Percentiles rank a stretch among this genome's conserved stretches.
These are phyloP conservation scores for Xylariaceae sp. DNA, from an alignment of 2,329 filamentous ascomycete genomes.

Conservation along the genomic window DNA sequence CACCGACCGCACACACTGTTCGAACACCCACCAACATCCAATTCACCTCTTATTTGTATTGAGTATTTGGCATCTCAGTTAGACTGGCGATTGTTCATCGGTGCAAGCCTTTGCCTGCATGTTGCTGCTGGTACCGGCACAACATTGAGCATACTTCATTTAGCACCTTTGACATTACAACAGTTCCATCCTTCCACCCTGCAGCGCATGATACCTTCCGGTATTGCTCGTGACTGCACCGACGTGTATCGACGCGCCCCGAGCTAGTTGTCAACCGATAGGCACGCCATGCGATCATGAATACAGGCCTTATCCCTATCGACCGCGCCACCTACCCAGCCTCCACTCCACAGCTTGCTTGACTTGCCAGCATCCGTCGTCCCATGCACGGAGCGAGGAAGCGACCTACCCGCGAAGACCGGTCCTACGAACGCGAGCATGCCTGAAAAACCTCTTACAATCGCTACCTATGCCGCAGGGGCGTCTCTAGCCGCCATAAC, in stretches of 20 bases:
- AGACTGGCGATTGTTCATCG: too few species aligned
- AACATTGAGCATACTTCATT: too few species aligned
- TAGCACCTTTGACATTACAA: too few species aligned
- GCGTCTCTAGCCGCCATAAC: slow-evolving; percentile 92
- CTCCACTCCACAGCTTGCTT: neutral
- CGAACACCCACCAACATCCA: too few species aligned
- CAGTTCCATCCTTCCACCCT: neutral
- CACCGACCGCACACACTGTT: too few species aligned
- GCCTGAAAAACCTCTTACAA: slow-evolving; percentile 76
- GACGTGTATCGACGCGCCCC: neutral
- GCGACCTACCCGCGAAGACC: neutral
- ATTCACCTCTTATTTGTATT: too few species aligned
- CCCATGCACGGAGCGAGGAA: neutral
- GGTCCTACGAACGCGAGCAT: slow-evolving; percentile 39
- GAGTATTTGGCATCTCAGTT: too few species aligned
- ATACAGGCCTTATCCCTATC: neutral
- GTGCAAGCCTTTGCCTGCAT: too few species aligned
- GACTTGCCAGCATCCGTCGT: neutral
- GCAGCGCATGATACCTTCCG: neutral
- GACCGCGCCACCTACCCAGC: neutral
- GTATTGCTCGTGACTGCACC: neutral
- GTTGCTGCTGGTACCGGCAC: too few species aligned
- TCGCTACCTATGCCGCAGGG: slow-evolving; percentile 89
- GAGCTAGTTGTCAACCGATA: neutral
- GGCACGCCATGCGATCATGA: slow-evolving; percentile 8